These are phyloP conservation scores for Trypanosomatidae sp. DNA, from an alignment of 208 protist genomes.

Conservation along the genomic window DNA sequence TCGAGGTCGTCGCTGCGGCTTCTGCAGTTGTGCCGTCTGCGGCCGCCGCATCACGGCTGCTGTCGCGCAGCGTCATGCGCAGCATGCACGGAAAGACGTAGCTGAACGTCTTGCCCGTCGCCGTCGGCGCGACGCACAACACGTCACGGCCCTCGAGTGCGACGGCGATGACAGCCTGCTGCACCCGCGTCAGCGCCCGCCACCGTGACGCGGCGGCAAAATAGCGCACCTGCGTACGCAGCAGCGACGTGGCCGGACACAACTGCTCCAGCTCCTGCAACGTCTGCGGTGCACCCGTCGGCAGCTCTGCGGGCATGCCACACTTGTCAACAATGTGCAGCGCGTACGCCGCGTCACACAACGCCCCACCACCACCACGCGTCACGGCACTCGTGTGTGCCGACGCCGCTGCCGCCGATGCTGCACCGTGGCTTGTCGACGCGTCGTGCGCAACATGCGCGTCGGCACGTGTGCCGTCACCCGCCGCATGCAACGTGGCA, in stretches of 20 bases:
- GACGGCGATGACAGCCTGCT: constrained; percentile 39
- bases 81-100: constrained; percentile 80
- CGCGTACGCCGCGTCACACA: too few species aligned
- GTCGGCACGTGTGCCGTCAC: too few species aligned
- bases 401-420: too few species aligned
- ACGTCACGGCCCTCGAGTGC: constrained; percentile 65
- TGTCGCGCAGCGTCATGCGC: constrained; percentile 30
- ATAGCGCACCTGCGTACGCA: constrained; percentile 22
- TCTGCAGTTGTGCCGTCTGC: neutral
- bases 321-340: constrained; percentile 45
- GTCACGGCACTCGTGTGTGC: too few species aligned
- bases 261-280: constrained; percentile 40
- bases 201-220: constrained; percentile 18
- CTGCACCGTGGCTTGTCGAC: too few species aligned
- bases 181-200: constrained; percentile 30
- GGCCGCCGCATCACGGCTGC: constrained; percentile 1
- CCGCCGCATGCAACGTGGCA: too few species aligned
- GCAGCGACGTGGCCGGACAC: constrained; percentile 20
- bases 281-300: constrained; percentile 13
- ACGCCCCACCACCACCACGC: too few species aligned
- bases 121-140: constrained; percentile 75
- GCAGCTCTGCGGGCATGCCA: constrained; percentile 64
- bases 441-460: too few species aligned
- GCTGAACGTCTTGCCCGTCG: constrained; percentile 86
- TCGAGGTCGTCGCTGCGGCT: neutral